Conservation (phyloP, 371 early-diverging fungal genomes). For the Mortierella sp. region DNA sequence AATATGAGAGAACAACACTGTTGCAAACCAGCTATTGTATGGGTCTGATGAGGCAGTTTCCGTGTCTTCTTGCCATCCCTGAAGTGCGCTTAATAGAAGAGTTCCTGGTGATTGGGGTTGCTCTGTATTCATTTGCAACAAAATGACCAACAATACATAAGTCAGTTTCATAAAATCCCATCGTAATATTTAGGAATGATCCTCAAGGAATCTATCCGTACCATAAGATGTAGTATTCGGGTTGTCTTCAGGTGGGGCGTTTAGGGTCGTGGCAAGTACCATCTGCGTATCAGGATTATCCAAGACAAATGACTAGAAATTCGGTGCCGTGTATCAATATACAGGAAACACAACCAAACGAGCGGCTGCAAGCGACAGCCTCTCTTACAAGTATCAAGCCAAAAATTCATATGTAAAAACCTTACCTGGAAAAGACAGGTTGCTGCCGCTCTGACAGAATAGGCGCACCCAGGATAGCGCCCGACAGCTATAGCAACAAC, state of each 20-base stretch:
- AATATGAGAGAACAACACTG: slow-evolving; percentile 83
- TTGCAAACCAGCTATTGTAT: slow-evolving; percentile 91
- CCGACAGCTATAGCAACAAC: slow-evolving; percentile 71
- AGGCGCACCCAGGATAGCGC: slow-evolving; percentile 62
- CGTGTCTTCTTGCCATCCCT: slow-evolving; percentile 74
- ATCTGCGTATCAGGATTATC: slow-evolving; percentile 89
- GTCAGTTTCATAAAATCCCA: no score
- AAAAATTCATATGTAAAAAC: background rate
- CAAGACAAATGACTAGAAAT: slow-evolving; percentile 70
- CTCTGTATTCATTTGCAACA: slow-evolving; percentile 49
- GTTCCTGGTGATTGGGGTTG: slow-evolving; percentile 90
- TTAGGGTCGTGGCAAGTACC: slow-evolving; percentile 87
- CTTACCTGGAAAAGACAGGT: slow-evolving; percentile 80
- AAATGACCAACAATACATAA: background rate
- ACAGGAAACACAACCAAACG: no score
- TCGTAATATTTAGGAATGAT: background rate
- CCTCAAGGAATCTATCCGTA: slow-evolving; percentile 13
- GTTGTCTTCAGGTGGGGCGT: slow-evolving; percentile 79
- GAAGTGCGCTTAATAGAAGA: slow-evolving; percentile 79
- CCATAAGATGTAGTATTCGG: slow-evolving; percentile 60
- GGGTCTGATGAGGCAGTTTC: slow-evolving; percentile 75
- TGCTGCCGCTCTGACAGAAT: slow-evolving; percentile 79
- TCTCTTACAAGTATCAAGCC: no score
- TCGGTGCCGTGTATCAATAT: background rate
- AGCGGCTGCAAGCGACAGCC: no score